phyloP scores from a whole-genome alignment of 352 stramenopile species.

The Peronospora destructor region DNA sequence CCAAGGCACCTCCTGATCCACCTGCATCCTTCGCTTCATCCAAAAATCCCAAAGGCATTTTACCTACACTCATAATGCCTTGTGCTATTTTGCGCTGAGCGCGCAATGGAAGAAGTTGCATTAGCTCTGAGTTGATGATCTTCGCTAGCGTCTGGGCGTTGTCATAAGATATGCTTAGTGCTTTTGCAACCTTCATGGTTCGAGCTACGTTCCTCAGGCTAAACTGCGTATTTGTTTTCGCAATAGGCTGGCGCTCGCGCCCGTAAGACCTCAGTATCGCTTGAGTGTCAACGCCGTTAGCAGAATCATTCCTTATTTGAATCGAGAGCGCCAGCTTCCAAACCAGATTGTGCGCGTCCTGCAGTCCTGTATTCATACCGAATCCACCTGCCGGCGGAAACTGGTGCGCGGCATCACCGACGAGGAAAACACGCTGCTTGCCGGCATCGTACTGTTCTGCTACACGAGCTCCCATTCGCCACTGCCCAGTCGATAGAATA shows the following conservation, averaged over 20 bases:
- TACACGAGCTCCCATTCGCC: slow-evolving; percentile 91
- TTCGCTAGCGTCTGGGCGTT: slow-evolving; percentile 54
- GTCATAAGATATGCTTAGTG: slow-evolving; percentile 76
- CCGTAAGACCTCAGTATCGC: slow-evolving; percentile 73
- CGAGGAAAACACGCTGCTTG: slow-evolving; percentile 74
- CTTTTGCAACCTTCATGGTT: slow-evolving; percentile 77
- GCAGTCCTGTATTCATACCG: slow-evolving; percentile 90
- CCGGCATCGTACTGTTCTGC: slow-evolving; percentile 74
- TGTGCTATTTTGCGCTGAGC: slow-evolving; percentile 62
- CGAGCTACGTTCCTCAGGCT: slow-evolving; percentile 81
- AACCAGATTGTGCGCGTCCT: slow-evolving; percentile 88
- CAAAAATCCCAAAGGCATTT: slow-evolving; percentile 53
- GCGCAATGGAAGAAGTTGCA: slow-evolving; percentile 47
- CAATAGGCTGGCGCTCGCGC: slow-evolving; percentile 63
- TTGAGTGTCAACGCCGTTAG: slow-evolving; percentile 8
- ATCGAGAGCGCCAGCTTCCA: slow-evolving; percentile 86
- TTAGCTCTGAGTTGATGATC: slow-evolving; percentile 54
- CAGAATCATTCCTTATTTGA: slow-evolving; percentile 16
- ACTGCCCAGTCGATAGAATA: slow-evolving; percentile 84
- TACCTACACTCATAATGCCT: slow-evolving; percentile 58
- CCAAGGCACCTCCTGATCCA: slow-evolving; percentile 38
- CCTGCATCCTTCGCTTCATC: slow-evolving; percentile 27
- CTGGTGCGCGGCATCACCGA: slow-evolving; percentile 88
- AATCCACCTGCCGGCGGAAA: slow-evolving; percentile 90
- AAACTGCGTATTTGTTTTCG: slow-evolving; percentile 72